Conservation (phyloP, 2,329 filamentous ascomycete species). For the Talaromyces sp. region DNA sequence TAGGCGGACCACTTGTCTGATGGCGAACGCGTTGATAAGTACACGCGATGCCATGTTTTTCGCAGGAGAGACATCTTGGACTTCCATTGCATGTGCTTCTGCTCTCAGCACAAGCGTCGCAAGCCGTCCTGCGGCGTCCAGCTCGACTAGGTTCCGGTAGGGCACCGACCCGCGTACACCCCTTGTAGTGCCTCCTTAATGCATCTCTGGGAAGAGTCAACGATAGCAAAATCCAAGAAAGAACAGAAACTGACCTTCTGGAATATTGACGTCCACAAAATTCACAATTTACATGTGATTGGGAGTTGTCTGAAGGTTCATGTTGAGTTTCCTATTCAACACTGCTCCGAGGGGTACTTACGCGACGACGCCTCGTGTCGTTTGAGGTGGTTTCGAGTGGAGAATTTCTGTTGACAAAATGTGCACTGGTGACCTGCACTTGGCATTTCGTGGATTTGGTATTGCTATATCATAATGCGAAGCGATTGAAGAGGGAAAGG, state of each 20-base stretch:
- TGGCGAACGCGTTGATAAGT: constrained; percentile 4
- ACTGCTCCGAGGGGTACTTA: constrained; percentile 2
- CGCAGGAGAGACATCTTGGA: constrained; percentile 1
- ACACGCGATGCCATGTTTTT: background rate
- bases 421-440: background rate
- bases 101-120: constrained; percentile 10
- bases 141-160: constrained; percentile 1
- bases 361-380: constrained; percentile 13
- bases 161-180: constrained; percentile 7
- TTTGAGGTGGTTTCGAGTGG: constrained; percentile 9
- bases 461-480: background rate
- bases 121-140: constrained; percentile 16
- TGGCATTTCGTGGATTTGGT: constrained; percentile 1
- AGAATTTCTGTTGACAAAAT: constrained; percentile 5
- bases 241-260: constrained; percentile 6
- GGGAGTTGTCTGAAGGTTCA: constrained; percentile 2
- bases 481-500: too few relatives aligned
- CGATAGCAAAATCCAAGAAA: background rate
- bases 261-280: constrained; percentile 16
- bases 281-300: constrained; percentile 6
- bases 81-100: constrained; percentile 7
- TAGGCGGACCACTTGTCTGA: background rate
- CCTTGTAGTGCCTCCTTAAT: constrained; percentile 15
- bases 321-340: background rate
- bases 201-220: constrained; percentile 6